Evolutionary conservation across 2,329 filamentous ascomycete species (phyloP), one percentile per base, ranked within the genome.

Genomic region (Penicillium rolfsii): DNA sequence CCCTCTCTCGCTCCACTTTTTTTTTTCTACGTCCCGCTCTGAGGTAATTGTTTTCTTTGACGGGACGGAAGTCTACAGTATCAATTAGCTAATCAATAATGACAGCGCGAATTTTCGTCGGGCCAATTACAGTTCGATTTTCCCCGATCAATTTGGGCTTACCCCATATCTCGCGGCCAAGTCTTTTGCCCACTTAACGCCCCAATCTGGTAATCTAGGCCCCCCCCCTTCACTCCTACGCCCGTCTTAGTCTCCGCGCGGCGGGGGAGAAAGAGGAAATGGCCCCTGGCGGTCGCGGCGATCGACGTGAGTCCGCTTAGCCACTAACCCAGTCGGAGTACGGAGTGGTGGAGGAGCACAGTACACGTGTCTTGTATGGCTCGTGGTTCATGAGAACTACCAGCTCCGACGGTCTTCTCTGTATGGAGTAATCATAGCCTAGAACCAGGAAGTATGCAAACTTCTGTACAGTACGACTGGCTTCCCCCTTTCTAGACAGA

Each of bases 91-190:
- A 36, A n/a, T 53, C 5, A 24, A 3, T 36, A 16, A 5, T 11
- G 30, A 33, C 30, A 28, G 24, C 28, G 5, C 4, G 16, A 46
- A 46, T 12, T 4, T 43, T 11, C 22, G 8, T 2, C 11, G 16
- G n/a, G 38, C 14, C n/a, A 19, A 19, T 41, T 8, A 41, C 7
- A 26, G 9, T 11, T 11, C 12, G 24, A 9, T 28, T 28, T 16
- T 52, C n/a, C 19, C 8, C 16, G 12, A 35, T 52, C 49, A 16
- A 35, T 24, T 52, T 52, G 12, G 24, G 26, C 48, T 28, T 64
- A 64, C 62, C 64, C 64, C 61, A 64, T 62, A 64, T 33, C 52
- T 62, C 53, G 41, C 40, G 28, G 22, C 33, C 22, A 26, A 22
- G 30, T 54, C 12, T 28, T 46, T 22, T 43, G n/a, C 40, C 58